phyloP scores from a whole-genome alignment of 2,329 filamentous ascomycete genomes.

The Paraphaeosphaeria sporulosa region DNA sequence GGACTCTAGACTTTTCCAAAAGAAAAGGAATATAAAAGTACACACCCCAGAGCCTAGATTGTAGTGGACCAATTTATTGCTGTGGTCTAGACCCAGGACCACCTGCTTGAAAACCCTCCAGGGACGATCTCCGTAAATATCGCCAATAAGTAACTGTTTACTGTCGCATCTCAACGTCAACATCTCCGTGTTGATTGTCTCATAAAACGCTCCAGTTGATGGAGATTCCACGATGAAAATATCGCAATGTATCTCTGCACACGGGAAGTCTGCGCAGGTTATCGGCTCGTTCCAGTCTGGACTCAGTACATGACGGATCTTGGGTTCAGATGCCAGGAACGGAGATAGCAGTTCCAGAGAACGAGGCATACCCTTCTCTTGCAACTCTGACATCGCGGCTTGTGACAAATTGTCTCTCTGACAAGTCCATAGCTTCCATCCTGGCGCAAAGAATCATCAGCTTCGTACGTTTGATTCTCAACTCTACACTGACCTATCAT shows the following conservation, averaged over 20 bases:
- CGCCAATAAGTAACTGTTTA: background rate
- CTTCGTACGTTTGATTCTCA: no score
- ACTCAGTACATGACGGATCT: background rate
- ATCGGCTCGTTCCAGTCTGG: background rate
- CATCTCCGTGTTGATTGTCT: background rate
- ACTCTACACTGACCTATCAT: background rate
- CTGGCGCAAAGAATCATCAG: no score
- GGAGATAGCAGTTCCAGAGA: background rate
- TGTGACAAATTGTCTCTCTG: no score
- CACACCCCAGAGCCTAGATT: background rate
- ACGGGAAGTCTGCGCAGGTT: background rate
- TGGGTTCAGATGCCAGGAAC: background rate
- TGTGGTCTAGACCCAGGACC: background rate
- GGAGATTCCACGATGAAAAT: background rate
- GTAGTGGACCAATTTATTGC: background rate
- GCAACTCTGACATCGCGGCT: no score
- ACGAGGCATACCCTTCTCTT: background rate
- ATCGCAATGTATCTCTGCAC: background rate
- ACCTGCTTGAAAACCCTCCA: no score
- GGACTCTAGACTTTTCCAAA: conserved; percentile 5
- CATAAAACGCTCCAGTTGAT: background rate
- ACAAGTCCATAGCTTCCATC: no score
- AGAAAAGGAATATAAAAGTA: conserved; percentile 9
- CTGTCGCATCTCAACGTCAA: background rate
- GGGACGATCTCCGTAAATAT: no score